Conservation (phyloP, 208 protist genomes). For the Trypanosoma conorhini region DNA sequence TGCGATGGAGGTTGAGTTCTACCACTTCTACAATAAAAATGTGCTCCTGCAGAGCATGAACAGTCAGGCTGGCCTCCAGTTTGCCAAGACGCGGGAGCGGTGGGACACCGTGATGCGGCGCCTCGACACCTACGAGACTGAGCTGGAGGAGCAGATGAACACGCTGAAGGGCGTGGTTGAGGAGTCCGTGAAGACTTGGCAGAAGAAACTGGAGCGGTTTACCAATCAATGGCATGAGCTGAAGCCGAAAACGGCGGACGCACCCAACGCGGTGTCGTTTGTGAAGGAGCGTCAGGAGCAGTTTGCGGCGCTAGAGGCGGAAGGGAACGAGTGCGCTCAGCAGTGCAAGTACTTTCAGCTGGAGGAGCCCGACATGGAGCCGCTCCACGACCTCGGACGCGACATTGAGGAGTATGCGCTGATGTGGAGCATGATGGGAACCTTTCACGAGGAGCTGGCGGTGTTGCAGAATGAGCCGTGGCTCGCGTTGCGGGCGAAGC, state of each 20-base stretch:
- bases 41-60: constrained; percentile 90
- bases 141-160: constrained; percentile 91
- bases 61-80: constrained; percentile 68
- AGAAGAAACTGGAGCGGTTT: constrained; percentile 91
- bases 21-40: constrained; percentile 94
- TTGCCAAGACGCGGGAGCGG: constrained; percentile 61
- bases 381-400: constrained; percentile 67
- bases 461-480: constrained; percentile 86
- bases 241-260: constrained; percentile 91
- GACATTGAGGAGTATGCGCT: constrained; percentile 87
- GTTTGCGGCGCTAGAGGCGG: constrained; percentile 66
- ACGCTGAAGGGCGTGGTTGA: constrained; percentile 66
- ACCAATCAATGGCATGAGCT: constrained; percentile 92
- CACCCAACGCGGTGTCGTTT: constrained; percentile 71
- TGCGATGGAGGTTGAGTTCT: constrained; percentile 84
- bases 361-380: constrained; percentile 80
- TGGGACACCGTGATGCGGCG: constrained; percentile 85
- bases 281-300: constrained; percentile 85
- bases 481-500: constrained; percentile 93
- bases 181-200: constrained; percentile 73
- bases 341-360: constrained; percentile 95
- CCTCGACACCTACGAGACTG: constrained; percentile 92
- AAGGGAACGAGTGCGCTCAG: constrained; percentile 66
- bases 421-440: constrained; percentile 89
- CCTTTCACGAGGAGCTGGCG: constrained; percentile 87